Base-by-base conservation (phyloP, 1,284 basidiomycete genomes). In the Cerioporus squamosus region DNA sequence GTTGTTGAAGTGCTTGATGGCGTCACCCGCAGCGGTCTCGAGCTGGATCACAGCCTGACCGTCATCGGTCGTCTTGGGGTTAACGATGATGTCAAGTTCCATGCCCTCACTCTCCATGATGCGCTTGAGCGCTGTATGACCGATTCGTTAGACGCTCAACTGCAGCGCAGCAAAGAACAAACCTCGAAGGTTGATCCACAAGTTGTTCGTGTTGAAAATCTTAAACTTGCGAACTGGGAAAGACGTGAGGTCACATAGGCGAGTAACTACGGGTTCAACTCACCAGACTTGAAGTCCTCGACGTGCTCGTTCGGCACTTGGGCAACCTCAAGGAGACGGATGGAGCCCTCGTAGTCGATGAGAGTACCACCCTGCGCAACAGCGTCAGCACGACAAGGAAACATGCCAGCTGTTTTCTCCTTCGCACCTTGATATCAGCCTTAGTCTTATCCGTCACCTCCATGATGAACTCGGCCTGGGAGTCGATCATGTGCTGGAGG, bases 391-490 rank as follows among this genome's bases (percentile, higher is more conserved):
- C 12, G 49, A 20, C 29, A 20, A 10, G n/a, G n/a, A n/a, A 8
- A 17, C 17, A 44, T 3, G 33, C 15, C 38, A 15, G 2, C 17
- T 5, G 5, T 18, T 18, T 10, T 18, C 40, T 10, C n/a, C 8
- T 20, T 57, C 56, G 18, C 76, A 81, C 70, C 83, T 99, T 99
- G 80, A 99, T 91, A 76, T 99, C 97, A 59, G 97, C 97, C 84
- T 99, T 99, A 73, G 97, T 99, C 88, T 99, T 99, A 84, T 99
- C 96, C 5, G 97, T 99, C 65, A 99, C 95, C 79, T 99, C 97
- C 95, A 97, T 97, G 74, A 98, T 75, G 81, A 97, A 97, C 78
- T 97, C 94, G 50, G 93, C 86, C 68, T 90, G 82, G 12, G 85
- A 83, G 69, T 95, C 88, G 59, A 95, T 90, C 91, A 97, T 96